A percentile compares a stretch with the other conserved stretches of the same genome.
Conservation (phyloP, 768 basidiomycete species). For the Suillus lakei region DNA sequence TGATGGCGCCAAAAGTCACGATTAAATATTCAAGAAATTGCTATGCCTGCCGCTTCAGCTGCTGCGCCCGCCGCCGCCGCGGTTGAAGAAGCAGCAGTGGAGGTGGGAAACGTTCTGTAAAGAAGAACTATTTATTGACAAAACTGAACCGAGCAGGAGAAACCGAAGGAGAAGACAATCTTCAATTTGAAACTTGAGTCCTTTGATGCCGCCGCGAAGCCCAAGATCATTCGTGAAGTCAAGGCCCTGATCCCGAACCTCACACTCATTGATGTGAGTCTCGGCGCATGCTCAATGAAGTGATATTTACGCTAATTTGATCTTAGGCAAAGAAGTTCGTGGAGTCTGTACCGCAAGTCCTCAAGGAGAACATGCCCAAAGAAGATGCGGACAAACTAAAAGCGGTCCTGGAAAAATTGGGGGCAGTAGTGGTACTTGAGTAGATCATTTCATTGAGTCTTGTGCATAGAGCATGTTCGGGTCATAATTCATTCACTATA, state of each 20-base stretch:
- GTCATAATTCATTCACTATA: constrained; percentile 20
- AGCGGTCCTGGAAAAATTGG: constrained; percentile 86
- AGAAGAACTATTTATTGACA: not conserved
- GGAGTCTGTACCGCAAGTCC: constrained; percentile 87
- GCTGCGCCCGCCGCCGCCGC: constrained; percentile 58
- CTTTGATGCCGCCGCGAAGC: constrained; percentile 89
- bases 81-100: constrained; percentile 63
- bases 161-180: constrained; percentile 98
- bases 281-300: not conserved
- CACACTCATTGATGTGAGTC: constrained; percentile 92
- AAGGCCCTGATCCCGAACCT: constrained; percentile 95
- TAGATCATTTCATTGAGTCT: constrained; percentile 41
- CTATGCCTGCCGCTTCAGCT: constrained; percentile 80
- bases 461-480: constrained; percentile 18
- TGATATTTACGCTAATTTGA: constrained; percentile 4
- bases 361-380: constrained; percentile 95
- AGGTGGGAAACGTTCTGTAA: constrained; percentile 48
- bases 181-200: constrained; percentile 96
- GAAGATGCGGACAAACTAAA: constrained; percentile 98
- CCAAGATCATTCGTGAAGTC: constrained; percentile 97
- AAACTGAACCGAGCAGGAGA: constrained; percentile 57
- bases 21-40: constrained; percentile 97
- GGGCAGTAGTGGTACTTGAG: constrained; percentile 86
- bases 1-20: constrained; percentile 58
- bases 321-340: constrained; percentile 98